Percentiles rank a stretch among this genome's conserved stretches.
These are phyloP conservation scores for Loxodes magnus DNA, from an alignment of 73 alveolate species.

Conservation along the genomic window DNA sequence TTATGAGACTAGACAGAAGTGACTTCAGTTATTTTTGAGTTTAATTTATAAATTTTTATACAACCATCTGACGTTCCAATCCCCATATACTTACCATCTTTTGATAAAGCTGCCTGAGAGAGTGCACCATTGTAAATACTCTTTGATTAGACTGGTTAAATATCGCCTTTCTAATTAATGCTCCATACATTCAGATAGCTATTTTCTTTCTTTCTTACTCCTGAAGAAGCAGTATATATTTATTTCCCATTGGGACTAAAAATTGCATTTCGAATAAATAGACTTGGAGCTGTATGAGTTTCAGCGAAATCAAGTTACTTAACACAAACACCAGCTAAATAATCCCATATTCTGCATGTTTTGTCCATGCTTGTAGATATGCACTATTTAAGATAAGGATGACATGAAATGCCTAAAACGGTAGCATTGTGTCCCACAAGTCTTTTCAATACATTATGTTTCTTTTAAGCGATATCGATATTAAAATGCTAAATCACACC, in stretches of 20 bases:
- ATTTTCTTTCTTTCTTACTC: background rate
- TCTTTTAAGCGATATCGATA: no score
- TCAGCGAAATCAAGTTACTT: background rate
- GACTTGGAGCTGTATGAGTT: background rate
- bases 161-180: background rate
- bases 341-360: background rate
- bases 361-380: background rate
- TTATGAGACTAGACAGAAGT: no score
- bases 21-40: background rate
- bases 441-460: no score
- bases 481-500: no score
- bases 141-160: background rate
- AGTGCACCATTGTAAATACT: background rate
- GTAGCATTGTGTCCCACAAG: no score
- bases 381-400: no score
- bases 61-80: slow-evolving; percentile 12
- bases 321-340: background rate
- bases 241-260: background rate
- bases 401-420: no score
- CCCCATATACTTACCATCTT: background rate
- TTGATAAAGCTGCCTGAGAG: background rate
- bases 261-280: background rate
- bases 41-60: background rate
- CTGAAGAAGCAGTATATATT: background rate
- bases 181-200: slow-evolving; percentile 7